Base-by-base conservation (phyloP, 1,284 basidiomycete genomes). In the Uromyces viciae-fabae region DNA sequence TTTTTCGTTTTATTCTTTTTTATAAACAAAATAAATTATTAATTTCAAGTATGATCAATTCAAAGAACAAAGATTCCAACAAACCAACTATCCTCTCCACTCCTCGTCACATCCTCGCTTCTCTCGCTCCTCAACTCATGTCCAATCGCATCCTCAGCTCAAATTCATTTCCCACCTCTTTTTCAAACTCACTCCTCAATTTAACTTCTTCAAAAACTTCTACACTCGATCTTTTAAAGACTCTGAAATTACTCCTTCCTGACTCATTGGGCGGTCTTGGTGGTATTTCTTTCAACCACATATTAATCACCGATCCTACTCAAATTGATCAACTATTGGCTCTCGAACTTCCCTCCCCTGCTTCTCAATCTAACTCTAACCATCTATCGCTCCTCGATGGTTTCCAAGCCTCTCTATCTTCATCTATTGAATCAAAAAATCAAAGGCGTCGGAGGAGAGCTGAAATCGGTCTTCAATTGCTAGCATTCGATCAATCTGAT, bases 351-450 rank as follows among this genome's bases (percentile, higher is more conserved):
- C 84, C 84, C 25, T 28, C 68, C 4, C 40, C 68, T 40, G 3
- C 19, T 9, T 36, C 60, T 49, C 46, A 49, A 17, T 22, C 43
- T 14, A 46, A 38, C 49, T 25, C 28, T 42, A 80, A 11, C 72
- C 82, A 2, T 82, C 76, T 71, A 33, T 60, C 79, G 15, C 88
- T 97, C 38, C 88, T 95, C 56, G 90, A 91, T 60, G 94, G 94
- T 0, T 97, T 96, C 86, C 92, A 93, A 83, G 94, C 94, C 40
- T 96, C 94, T 1, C 92, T 95, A 72, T 94, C 94, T 11, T 93
- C 91, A 84, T 90, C 94, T 40, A 92, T 94, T 84, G 89, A 91
- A 83, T 89, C 92, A 75, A 91, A 92, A 81, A 88, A 90, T 25
- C 88, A 94, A 82, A 87, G 94, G 81, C 86, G 94, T 76, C 91